Evolutionary conservation across 139 green algal genomes (phyloP).

Genomic region (Volvox africanus): DNA sequence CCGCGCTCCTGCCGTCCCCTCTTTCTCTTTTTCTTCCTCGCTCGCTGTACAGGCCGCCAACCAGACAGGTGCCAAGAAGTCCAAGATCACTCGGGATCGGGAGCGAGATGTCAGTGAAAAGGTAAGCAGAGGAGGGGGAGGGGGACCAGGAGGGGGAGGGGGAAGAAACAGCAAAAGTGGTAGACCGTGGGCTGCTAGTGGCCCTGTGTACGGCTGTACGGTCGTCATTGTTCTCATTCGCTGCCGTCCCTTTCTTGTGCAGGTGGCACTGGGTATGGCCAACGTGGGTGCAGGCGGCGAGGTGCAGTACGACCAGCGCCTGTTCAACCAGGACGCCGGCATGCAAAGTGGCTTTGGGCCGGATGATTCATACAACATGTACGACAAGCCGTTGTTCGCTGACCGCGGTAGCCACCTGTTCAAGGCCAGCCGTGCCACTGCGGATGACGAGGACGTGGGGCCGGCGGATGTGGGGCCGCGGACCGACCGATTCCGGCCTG

Average conservation of each 20-base stretch:
- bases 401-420: constrained; percentile 82
- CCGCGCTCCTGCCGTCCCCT: too few relatives aligned
- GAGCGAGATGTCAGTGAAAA: constrained; percentile 95
- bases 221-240: background rate
- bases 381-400: constrained; percentile 96
- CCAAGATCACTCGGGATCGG: constrained; percentile 94
- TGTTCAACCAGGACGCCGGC: constrained; percentile 98
- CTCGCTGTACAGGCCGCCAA: constrained; percentile 13
- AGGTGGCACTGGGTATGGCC: constrained; percentile 72
- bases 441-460: constrained; percentile 67
- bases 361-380: constrained; percentile 96
- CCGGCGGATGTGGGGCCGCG: constrained; percentile 57
- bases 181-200: background rate
- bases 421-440: constrained; percentile 57
- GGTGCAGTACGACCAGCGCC: constrained; percentile 96
- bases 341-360: constrained; percentile 85
- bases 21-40: too few relatives aligned
- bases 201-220: background rate
- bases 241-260: background rate
- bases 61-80: constrained; percentile 83
- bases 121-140: constrained; percentile 82
- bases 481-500: constrained; percentile 85
- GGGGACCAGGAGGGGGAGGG: constrained; percentile 44
- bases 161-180: background rate
- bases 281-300: constrained; percentile 73